Percentiles rank a stretch among this genome's conserved stretches.
Conservation (phyloP, 1,284 basidiomycete species). For the Trametes versicolor region DNA sequence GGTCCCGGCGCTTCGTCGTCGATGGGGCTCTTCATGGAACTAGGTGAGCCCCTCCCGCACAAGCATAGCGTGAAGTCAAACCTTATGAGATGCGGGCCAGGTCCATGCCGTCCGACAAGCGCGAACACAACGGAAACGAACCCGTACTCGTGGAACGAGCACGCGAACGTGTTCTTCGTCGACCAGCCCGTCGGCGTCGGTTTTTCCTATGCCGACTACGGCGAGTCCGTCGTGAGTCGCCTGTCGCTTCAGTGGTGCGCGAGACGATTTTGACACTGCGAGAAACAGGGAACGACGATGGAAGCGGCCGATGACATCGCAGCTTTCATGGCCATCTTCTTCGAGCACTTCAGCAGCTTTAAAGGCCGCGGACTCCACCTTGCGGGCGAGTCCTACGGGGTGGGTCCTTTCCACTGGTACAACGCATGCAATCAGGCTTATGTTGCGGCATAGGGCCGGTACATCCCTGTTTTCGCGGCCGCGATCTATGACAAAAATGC, state of each 20-base stretch:
- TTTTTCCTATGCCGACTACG: slow-evolving; percentile 78
- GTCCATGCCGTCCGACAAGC: slow-evolving; percentile 51
- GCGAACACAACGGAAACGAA: slow-evolving; percentile 58
- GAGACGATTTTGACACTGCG: background rate
- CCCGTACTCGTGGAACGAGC: slow-evolving; percentile 72
- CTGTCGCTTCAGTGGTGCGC: background rate
- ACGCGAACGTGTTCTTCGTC: slow-evolving; percentile 77
- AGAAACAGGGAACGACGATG: slow-evolving; percentile 61
- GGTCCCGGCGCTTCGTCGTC: slow-evolving; percentile 66
- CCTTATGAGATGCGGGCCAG: slow-evolving; percentile 44
- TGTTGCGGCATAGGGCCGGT: slow-evolving; percentile 65
- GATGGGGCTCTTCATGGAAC: slow-evolving; percentile 74
- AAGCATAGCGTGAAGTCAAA: too few species aligned
- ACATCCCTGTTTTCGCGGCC: slow-evolving; percentile 84
- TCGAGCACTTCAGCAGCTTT: slow-evolving; percentile 75
- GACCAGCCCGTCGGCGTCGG: slow-evolving; percentile 74
- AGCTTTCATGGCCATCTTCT: slow-evolving; percentile 78
- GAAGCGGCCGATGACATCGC: slow-evolving; percentile 77
- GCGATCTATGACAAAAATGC: slow-evolving; percentile 83
- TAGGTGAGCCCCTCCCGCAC: slow-evolving; percentile 48
- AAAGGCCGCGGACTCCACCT: slow-evolving; percentile 77
- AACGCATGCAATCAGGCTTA: background rate
- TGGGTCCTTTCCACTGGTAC: slow-evolving; percentile 37
- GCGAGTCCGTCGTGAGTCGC: slow-evolving; percentile 60
- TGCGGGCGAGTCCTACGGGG: slow-evolving; percentile 72